phyloP scores from a whole-genome alignment of 1,284 basidiomycete species.

The Fomitopsis schrenkii region DNA sequence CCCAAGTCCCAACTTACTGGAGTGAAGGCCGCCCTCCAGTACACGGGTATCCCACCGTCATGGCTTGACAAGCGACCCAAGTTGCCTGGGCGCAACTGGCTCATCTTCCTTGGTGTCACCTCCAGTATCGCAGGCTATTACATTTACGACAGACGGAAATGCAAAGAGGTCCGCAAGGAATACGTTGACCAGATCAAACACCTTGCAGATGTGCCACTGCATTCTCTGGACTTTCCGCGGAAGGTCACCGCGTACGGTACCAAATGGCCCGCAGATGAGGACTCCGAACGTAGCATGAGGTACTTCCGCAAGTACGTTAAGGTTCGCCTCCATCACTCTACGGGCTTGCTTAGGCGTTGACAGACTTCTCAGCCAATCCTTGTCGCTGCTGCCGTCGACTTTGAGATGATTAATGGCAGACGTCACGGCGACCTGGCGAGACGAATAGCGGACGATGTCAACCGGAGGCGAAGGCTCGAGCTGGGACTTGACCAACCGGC shows the following conservation, averaged over 20 bases:
- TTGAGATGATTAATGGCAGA: conserved; percentile 79
- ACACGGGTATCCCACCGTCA: conserved; percentile 54
- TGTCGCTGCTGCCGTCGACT: conserved; percentile 93
- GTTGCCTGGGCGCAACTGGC: conserved; percentile 90
- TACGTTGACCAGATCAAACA: conserved; percentile 82
- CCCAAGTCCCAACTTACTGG: conserved; percentile 25
- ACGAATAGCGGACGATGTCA: conserved; percentile 71
- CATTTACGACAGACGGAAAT: conserved; percentile 81
- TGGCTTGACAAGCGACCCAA: conserved; percentile 76
- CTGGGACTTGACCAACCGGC: conserved; percentile 54
- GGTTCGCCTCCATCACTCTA: conserved; percentile 45
- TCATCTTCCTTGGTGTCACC: conserved; percentile 83
- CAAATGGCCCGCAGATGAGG: conserved; percentile 94
- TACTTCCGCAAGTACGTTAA: conserved; percentile 98
- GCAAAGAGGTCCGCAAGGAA: conserved; percentile 69
- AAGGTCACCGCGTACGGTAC: conserved; percentile 86
- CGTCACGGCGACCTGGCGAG: conserved; percentile 82
- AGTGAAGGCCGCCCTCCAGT: conserved; percentile 32
- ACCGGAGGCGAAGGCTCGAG: conserved; percentile 57
- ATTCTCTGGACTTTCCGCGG: conserved; percentile 67
- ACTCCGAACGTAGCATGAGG: conserved; percentile 77
- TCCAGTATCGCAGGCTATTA: conserved; percentile 72
- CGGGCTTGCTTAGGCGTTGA: conserved; percentile 8
- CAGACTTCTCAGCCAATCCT: conserved; percentile 71
- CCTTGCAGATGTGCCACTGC: conserved; percentile 65